These are phyloP conservation scores for Sugiyamaella sp. DNA, from an alignment of 1,139 yeast genomes.

Conservation along the genomic window DNA sequence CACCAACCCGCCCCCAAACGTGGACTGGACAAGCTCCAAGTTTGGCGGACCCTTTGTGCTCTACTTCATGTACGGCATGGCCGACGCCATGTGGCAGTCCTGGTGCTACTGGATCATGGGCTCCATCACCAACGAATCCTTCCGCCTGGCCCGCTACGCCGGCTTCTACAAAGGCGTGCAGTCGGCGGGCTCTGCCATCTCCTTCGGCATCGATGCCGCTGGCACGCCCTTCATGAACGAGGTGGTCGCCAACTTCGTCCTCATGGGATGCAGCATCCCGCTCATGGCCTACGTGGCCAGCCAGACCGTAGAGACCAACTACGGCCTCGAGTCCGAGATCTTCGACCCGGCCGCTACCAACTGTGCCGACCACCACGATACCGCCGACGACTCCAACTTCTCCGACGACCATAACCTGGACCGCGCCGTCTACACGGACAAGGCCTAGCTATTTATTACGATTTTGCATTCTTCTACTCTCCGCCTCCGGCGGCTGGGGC, in stretches of 20 bases:
- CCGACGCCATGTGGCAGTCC: constrained; percentile 32
- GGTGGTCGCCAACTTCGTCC: constrained; percentile 26
- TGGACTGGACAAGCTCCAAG: constrained; percentile 27
- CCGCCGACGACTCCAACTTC: not conserved
- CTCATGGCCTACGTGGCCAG: constrained; percentile 28
- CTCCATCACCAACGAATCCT: constrained; percentile 28
- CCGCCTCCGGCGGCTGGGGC: constrained; percentile 5
- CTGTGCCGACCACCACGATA: not conserved
- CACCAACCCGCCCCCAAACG: constrained; percentile 23
- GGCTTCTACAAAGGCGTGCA: constrained; percentile 30
- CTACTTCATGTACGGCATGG: constrained; percentile 28
- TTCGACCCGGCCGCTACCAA: constrained; percentile 19
- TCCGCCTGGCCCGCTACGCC: constrained; percentile 27
- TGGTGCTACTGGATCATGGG: constrained; percentile 33
- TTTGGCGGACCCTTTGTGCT: constrained; percentile 29
- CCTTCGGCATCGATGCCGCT: constrained; percentile 30
- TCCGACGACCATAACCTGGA: not conserved
- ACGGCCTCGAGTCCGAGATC: constrained; percentile 28
- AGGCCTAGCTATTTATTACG: not conserved
- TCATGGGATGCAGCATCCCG: constrained; percentile 27
- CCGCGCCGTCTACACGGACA: not conserved
- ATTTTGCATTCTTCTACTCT: not conserved
- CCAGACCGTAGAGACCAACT: constrained; percentile 26
- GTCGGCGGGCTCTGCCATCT: constrained; percentile 30
- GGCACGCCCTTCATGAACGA: constrained; percentile 30